Conservation (phyloP, 2,329 filamentous ascomycete species). For the Capronia americana region DNA sequence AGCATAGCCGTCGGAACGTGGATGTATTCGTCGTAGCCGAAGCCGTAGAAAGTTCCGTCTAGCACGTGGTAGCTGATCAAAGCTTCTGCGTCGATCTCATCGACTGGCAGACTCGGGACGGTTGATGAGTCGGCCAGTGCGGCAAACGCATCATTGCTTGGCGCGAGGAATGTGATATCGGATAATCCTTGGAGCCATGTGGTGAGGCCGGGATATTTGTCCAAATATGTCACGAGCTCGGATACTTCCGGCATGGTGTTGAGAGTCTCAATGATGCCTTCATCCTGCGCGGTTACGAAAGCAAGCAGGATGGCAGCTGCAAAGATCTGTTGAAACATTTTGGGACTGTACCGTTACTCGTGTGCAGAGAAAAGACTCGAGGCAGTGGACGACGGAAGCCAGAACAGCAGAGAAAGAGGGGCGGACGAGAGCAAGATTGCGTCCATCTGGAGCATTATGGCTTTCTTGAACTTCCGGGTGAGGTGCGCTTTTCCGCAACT, state of each 20-base stretch:
- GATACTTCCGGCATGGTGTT: slow-evolving; percentile 28
- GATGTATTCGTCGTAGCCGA: slow-evolving; percentile 39
- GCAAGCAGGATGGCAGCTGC: slow-evolving; percentile 1
- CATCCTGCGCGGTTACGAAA: slow-evolving; percentile 16
- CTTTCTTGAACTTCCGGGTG: background rate
- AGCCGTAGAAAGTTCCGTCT: slow-evolving; percentile 54
- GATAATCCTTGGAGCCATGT: slow-evolving; percentile 44
- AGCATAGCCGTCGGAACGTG: slow-evolving; percentile 59
- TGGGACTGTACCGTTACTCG: background rate
- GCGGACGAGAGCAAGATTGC: background rate
- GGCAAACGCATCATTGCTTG: slow-evolving; percentile 59
- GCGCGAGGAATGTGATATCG: slow-evolving; percentile 66
- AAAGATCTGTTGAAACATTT: slow-evolving; percentile 5
- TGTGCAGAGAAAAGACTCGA: no score
- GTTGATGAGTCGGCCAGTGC: slow-evolving; percentile 26
- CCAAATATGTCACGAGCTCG: slow-evolving; percentile 26
- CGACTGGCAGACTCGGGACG: slow-evolving; percentile 8
- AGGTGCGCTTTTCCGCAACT: slow-evolving; percentile 7
- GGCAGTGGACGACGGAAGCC: background rate
- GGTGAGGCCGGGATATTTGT: slow-evolving; percentile 18
- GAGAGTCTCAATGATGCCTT: slow-evolving; percentile 27
- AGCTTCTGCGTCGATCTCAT: slow-evolving; percentile 45
- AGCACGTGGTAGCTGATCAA: slow-evolving; percentile 66
- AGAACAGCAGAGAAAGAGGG: background rate
- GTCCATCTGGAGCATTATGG: slow-evolving; percentile 8